These are phyloP conservation scores for Diplogelasinospora grovesii DNA, from an alignment of 495 filamentous ascomycete genomes.

Conservation along the genomic window DNA sequence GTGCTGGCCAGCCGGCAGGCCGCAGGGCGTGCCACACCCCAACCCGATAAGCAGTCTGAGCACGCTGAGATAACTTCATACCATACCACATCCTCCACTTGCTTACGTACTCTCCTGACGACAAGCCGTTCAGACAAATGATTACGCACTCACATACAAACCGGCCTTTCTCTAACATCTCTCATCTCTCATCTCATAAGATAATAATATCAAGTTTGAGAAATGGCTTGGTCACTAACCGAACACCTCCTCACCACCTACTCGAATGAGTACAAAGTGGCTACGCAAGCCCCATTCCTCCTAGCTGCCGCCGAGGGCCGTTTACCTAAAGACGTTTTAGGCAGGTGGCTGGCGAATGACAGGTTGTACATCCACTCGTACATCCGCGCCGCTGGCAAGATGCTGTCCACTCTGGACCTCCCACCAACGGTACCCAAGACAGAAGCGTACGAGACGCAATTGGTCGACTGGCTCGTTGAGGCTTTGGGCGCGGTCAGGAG, in stretches of 20 bases:
- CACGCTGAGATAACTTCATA: too few species aligned
- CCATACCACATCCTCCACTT: too few species aligned
- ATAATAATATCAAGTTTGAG: too few species aligned
- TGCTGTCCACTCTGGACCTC: constrained; percentile 57
- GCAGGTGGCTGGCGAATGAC: constrained; percentile 71
- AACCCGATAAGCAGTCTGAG: too few species aligned
- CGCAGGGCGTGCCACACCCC: too few species aligned
- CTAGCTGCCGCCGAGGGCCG: constrained; percentile 56
- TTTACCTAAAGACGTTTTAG: constrained; percentile 48
- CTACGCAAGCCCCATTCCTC: constrained; percentile 66
- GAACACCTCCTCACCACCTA: constrained; percentile 42
- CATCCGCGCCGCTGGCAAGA: constrained; percentile 58
- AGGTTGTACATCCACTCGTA: constrained; percentile 65
- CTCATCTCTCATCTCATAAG: too few species aligned
- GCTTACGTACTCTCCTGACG: too few species aligned
- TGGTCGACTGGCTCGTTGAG: constrained; percentile 56
- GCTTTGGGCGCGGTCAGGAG: constrained; percentile 55
- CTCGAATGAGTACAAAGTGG: constrained; percentile 36
- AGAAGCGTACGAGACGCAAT: constrained; percentile 39
- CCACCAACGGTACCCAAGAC: constrained; percentile 29
- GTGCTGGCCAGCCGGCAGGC: too few species aligned
- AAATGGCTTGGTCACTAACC: constrained; percentile 45
- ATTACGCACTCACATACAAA: too few species aligned
- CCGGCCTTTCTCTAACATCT: too few species aligned
- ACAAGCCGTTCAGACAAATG: too few species aligned